Base-by-base conservation (phyloP, 257 asterid species). In the Linaria vulgaris region DNA sequence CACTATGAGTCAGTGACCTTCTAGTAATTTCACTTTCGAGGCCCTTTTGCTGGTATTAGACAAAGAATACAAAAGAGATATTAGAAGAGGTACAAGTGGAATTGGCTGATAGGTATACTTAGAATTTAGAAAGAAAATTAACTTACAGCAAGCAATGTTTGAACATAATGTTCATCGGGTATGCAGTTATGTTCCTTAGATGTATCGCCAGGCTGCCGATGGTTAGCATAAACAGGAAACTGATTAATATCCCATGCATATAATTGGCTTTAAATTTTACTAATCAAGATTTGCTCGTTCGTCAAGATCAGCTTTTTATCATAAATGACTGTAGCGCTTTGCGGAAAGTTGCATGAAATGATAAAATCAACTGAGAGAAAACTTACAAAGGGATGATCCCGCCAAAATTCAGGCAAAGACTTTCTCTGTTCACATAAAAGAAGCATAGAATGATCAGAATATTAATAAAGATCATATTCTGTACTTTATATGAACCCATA, bases 161-260 rank as follows among this genome's bases (percentile, higher is more conserved):
- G 97, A 71, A 94, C 95, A 73, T 94, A 94, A 69, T 94, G 99
- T 83, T 94, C 99, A 77, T 94, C 99, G 20, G 99, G 97, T 83
- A 94, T 84, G 63, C 99, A 94, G 72, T 94, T 90, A 74, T 94
- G 99, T 78, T 89, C 95, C 73, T 81, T 82, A 14, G 88, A 86
- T 58, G 74, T 64, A 31, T 82, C 89, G 30, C 86, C 78, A 63
- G 99, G 88, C 99, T 94, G 90, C 82, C 80, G 59, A 72, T 30
- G 22, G 49, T 12, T 67, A 22, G 64, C 47, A 57, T 11, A 12
- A 53, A 16, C 24, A 19, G 3, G 24, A 74, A 55, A 68, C 31
- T 41, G 57, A 1, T 34, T 60, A 38, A 48, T 39, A 51, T 17
- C 46, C 48, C 31, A 14, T 46, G 43, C 21, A 13, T 12, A 43